Conservation (phyloP, 2,329 filamentous ascomycete species). For the Colletotrichum musicola region DNA sequence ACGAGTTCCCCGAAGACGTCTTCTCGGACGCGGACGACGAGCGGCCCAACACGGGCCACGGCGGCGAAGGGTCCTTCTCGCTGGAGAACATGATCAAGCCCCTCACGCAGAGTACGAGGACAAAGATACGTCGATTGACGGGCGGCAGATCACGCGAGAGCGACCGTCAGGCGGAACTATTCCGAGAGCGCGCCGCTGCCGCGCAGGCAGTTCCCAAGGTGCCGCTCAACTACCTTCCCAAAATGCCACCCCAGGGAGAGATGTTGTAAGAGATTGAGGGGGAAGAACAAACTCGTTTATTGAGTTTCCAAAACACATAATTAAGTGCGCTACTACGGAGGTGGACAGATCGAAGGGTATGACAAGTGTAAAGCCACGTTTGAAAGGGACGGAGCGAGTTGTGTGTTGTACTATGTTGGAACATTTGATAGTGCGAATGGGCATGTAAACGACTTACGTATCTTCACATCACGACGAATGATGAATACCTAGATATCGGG, state of each 20-base stretch:
- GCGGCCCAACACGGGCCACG: conserved; percentile 54
- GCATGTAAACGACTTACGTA: conserved; percentile 29
- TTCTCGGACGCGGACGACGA: conserved; percentile 84
- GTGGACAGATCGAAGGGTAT: background rate
- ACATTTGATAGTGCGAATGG: conserved; percentile 14
- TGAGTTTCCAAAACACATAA: background rate
- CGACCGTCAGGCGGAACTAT: conserved; percentile 51
- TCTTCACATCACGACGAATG: conserved; percentile 31
- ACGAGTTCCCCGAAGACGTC: conserved; percentile 79
- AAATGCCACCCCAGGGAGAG: conserved; percentile 51
- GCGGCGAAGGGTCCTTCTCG: conserved; percentile 65
- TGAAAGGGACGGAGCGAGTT: background rate
- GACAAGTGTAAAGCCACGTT: background rate
- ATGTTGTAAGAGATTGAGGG: conserved; percentile 45
- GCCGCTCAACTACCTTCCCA: conserved; percentile 49
- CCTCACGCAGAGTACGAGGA: conserved; percentile 67
- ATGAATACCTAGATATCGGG: conserved; percentile 18
- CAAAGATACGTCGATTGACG: conserved; percentile 72
- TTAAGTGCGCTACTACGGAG: background rate
- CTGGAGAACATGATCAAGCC: conserved; percentile 73
- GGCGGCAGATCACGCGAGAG: conserved; percentile 62
- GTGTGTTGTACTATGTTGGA: conserved; percentile 4
- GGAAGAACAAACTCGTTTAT: background rate
- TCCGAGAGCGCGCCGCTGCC: conserved; percentile 50
- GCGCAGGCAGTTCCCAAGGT: conserved; percentile 58